Conservation (phyloP, 2,329 filamentous ascomycete genomes). For the Xylariaceae sp. region DNA sequence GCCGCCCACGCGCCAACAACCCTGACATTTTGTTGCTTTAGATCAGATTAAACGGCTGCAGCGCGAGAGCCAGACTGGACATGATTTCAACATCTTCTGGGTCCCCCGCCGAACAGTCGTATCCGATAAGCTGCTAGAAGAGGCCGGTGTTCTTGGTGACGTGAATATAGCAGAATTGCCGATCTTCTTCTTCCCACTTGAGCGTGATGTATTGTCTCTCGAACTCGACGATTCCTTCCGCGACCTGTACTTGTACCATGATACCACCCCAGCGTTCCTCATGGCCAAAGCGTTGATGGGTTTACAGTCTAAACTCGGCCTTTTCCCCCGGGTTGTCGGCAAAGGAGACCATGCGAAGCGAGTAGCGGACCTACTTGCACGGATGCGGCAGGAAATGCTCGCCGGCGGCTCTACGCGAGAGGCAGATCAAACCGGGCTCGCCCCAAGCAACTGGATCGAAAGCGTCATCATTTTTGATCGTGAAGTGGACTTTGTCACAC, state of each 20-base stretch:
- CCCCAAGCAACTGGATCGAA: constrained; percentile 82
- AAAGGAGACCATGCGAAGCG: constrained; percentile 93
- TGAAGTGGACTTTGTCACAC: constrained; percentile 88
- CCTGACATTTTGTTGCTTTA: no score
- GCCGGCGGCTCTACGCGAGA: constrained; percentile 70
- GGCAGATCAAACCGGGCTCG: constrained; percentile 58
- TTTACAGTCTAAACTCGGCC: constrained; percentile 82
- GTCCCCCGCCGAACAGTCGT: constrained; percentile 87
- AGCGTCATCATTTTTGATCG: constrained; percentile 92
- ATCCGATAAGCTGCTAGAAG: constrained; percentile 85
- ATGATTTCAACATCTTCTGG: constrained; percentile 97
- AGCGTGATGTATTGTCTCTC: constrained; percentile 84
- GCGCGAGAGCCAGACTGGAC: constrained; percentile 79
- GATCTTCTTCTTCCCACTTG: constrained; percentile 84
- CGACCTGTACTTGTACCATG: constrained; percentile 84
- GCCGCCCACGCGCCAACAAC: background rate
- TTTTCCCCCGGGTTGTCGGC: constrained; percentile 90
- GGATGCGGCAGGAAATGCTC: constrained; percentile 84
- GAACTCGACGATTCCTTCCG: constrained; percentile 83
- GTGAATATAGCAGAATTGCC: constrained; percentile 83
- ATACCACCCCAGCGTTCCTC: constrained; percentile 84
- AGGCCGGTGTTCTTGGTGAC: constrained; percentile 88
- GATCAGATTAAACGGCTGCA: constrained; percentile 89
- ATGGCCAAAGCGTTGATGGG: constrained; percentile 90
- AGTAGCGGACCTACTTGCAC: constrained; percentile 77